Evolutionary conservation across 2,329 filamentous ascomycete genomes (phyloP).

Genomic region (Phialophora verrucosa): DNA sequence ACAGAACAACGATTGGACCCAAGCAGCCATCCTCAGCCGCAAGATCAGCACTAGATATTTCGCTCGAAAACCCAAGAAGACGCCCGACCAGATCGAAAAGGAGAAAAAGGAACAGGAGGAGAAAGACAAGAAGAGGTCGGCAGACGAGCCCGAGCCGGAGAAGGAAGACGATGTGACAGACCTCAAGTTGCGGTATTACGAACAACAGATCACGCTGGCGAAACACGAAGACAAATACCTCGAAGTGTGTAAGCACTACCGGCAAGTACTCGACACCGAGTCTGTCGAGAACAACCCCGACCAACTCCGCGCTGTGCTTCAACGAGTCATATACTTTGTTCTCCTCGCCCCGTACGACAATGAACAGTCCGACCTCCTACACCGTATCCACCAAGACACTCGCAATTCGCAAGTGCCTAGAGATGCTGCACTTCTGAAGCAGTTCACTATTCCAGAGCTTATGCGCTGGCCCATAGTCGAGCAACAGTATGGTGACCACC

Average conservation of each 20-base stretch:
- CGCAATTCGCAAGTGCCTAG: conserved; percentile 77
- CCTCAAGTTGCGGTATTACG: conserved; percentile 93
- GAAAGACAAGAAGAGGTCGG: conserved; percentile 79
- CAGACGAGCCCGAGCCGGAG: conserved; percentile 76
- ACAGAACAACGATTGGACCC: conserved; percentile 93
- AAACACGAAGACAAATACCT: conserved; percentile 98
- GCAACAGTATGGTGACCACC: conserved; percentile 83
- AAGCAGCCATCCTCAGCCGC: conserved; percentile 88
- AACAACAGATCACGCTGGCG: conserved; percentile 92
- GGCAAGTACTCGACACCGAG: conserved; percentile 94
- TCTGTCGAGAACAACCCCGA: conserved; percentile 87
- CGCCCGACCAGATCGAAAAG: conserved; percentile 85
- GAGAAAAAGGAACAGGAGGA: conserved; percentile 83
- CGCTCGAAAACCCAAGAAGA: conserved; percentile 87
- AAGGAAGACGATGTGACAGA: conserved; percentile 87
- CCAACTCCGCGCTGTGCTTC: conserved; percentile 84
- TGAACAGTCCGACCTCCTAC: conserved; percentile 95
- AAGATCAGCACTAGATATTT: conserved; percentile 98
- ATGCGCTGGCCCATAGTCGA: conserved; percentile 98
- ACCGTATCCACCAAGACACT: conserved; percentile 85
- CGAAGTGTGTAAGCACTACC: conserved; percentile 96
- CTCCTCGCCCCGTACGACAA: conserved; percentile 97
- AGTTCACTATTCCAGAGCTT: conserved; percentile 93
- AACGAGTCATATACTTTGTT: conserved; percentile 96
- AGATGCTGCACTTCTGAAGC: conserved; percentile 85